These are phyloP conservation scores for Erigeron philadelphicus DNA, from an alignment of 140 eudicot genomes.

Conservation along the genomic window DNA sequence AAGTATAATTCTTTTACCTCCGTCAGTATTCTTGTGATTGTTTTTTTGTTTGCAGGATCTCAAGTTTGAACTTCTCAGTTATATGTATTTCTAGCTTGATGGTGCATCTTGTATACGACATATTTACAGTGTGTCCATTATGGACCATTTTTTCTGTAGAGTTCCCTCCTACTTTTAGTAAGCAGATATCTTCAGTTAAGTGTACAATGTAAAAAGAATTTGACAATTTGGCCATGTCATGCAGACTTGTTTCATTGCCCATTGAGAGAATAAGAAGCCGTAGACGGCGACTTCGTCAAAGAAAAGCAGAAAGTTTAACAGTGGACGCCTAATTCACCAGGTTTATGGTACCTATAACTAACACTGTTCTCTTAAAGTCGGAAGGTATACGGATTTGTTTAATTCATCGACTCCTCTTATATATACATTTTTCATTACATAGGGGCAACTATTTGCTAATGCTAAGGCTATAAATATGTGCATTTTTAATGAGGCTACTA, in stretches of 20 bases:
- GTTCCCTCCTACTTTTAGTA: neutral
- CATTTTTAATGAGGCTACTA: no score
- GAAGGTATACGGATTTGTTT: no score
- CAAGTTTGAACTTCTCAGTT: constrained; percentile 4
- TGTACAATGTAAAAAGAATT: neutral
- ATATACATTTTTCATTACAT: no score
- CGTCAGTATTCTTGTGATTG: neutral
- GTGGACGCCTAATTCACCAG: neutral
- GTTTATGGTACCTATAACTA: neutral
- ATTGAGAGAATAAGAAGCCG: neutral
- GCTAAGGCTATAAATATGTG: no score
- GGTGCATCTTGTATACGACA: neutral
- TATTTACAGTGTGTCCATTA: neutral
- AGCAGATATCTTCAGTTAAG: neutral
- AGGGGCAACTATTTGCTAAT: no score
- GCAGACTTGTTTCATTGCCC: constrained; percentile 4
- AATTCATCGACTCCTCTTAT: no score
- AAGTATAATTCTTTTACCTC: neutral
- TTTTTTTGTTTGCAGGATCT: constrained; percentile 15
- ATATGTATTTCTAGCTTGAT: neutral
- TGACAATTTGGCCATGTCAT: neutral
- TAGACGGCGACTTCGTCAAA: neutral
- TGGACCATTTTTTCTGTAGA: constrained; percentile 5
- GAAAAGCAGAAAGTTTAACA: neutral
- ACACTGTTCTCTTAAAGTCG: no score